A percentile compares a stretch with the other conserved stretches of the same genome.
phyloP scores from a whole-genome alignment of 805 yeast genomes.

The Helenozyma rhizophorensis region DNA sequence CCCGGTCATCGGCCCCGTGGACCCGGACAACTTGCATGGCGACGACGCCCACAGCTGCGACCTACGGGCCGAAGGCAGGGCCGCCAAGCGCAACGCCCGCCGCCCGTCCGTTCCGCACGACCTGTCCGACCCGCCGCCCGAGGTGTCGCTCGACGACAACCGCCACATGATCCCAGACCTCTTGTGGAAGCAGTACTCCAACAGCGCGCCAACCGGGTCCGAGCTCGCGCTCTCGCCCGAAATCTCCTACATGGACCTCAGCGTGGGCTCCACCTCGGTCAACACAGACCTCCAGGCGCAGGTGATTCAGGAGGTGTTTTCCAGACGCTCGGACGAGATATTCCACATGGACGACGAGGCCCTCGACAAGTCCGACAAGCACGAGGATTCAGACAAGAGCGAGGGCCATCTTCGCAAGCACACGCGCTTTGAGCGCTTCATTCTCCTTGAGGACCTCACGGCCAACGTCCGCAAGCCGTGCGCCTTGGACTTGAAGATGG shows the following conservation, averaged over 20 bases:
- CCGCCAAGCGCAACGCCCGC: slow-evolving; percentile 1
- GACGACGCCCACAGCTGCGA: neutral
- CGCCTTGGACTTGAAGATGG: slow-evolving; percentile 94
- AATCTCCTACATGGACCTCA: slow-evolving; percentile 12
- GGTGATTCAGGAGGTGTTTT: slow-evolving; percentile 36
- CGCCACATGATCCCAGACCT: slow-evolving; percentile 87
- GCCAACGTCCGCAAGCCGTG: slow-evolving; percentile 80
- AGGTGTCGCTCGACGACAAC: slow-evolving; percentile 89
- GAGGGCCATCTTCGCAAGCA: slow-evolving; percentile 24
- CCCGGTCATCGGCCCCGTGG: slow-evolving; percentile 8
- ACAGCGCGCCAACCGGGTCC: slow-evolving; percentile 16
- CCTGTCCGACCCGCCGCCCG: slow-evolving; percentile 47
- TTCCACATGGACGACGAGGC: slow-evolving; percentile 44
- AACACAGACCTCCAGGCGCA: slow-evolving; percentile 37
- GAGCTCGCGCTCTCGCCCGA: slow-evolving; percentile 5
- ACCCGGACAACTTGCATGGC: slow-evolving; percentile 1
- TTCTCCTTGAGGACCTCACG: slow-evolving; percentile 86
- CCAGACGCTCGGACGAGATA: slow-evolving; percentile 35
- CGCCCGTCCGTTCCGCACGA: slow-evolving; percentile 2
- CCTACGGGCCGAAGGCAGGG: neutral
- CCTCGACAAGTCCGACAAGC: slow-evolving; percentile 12
- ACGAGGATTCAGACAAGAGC: neutral
- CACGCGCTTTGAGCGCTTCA: slow-evolving; percentile 72
- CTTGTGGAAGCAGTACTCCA: slow-evolving; percentile 59
- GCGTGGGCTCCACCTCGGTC: slow-evolving; percentile 31